A percentile compares a stretch with the other conserved stretches of the same genome.
Conservation (phyloP, 768 basidiomycete genomes). For the Xerocomellus dryophilus region DNA sequence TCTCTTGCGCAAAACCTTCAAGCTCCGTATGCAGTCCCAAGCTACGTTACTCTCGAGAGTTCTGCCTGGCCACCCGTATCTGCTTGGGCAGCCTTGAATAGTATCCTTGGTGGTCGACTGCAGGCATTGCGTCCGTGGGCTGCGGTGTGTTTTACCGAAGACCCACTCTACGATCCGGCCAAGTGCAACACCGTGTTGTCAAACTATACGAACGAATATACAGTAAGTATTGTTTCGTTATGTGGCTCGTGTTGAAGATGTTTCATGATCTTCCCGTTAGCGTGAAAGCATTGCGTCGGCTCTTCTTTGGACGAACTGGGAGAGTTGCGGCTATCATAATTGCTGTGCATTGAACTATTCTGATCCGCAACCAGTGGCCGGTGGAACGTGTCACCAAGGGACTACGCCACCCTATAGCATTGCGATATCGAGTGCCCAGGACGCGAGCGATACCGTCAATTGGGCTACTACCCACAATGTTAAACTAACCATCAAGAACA, state of each 20-base stretch:
- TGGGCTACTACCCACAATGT: constrained; percentile 17
- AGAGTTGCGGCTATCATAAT: constrained; percentile 12
- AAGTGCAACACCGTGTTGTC: constrained; percentile 10
- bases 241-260: too few relatives aligned
- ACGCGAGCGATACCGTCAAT: constrained; percentile 15
- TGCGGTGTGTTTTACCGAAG: constrained; percentile 6
- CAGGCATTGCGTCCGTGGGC: constrained; percentile 17
- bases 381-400: constrained; percentile 12
- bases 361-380: constrained; percentile 13
- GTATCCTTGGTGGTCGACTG: constrained; percentile 6
- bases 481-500: constrained; percentile 21
- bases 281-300: constrained; percentile 15
- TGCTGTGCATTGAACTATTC: constrained; percentile 20
- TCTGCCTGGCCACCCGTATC: constrained; percentile 10
- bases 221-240: not conserved
- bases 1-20: not conserved
- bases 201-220: constrained; percentile 10
- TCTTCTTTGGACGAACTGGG: constrained; percentile 23
- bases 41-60: not conserved
- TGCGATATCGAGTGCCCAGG: constrained; percentile 12
- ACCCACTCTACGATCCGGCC: constrained; percentile 3
- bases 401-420: constrained; percentile 17
- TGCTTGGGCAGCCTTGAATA: constrained; percentile 10
- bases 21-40: not conserved
- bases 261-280: not conserved